These are phyloP conservation scores for Geranium incanum DNA, from an alignment of 441 rosid genomes.

Conservation along the genomic window DNA sequence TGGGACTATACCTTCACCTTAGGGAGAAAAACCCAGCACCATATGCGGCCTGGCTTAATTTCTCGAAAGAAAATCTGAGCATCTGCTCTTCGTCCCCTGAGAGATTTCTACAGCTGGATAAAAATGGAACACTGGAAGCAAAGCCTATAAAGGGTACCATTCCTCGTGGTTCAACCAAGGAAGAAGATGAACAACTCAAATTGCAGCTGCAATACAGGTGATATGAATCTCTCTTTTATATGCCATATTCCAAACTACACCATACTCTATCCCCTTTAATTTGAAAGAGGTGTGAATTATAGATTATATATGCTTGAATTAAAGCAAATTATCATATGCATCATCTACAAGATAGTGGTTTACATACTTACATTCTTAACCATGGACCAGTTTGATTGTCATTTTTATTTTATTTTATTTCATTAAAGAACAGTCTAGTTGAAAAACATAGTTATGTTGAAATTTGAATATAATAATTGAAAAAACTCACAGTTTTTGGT, in stretches of 20 bases:
- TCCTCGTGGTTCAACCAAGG: constrained; percentile 66
- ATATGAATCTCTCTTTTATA: constrained; percentile 1
- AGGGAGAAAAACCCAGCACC: constrained; percentile 91
- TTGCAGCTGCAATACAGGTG: constrained; percentile 68
- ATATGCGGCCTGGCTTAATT: constrained; percentile 88
- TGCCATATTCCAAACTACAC: constrained; percentile 5
- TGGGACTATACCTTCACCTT: constrained; percentile 74
- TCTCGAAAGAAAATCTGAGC: constrained; percentile 56
- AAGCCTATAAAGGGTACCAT: constrained; percentile 90
- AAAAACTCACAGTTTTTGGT: neutral
- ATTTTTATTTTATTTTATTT: neutral
- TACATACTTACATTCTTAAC: neutral
- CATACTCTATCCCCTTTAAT: neutral
- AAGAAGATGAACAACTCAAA: constrained; percentile 61
- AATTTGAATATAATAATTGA: neutral
- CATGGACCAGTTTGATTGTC: neutral
- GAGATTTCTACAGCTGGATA: constrained; percentile 73
- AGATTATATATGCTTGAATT: neutral
- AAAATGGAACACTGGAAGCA: constrained; percentile 63
- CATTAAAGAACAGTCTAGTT: neutral
- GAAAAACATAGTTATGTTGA: neutral
- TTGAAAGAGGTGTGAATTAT: neutral
- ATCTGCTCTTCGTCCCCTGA: constrained; percentile 92
- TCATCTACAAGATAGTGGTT: neutral
- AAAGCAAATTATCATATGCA: neutral